These are phyloP conservation scores for Fusarium sp. DNA, from an alignment of 2,329 filamentous ascomycete species.

Conservation along the genomic window DNA sequence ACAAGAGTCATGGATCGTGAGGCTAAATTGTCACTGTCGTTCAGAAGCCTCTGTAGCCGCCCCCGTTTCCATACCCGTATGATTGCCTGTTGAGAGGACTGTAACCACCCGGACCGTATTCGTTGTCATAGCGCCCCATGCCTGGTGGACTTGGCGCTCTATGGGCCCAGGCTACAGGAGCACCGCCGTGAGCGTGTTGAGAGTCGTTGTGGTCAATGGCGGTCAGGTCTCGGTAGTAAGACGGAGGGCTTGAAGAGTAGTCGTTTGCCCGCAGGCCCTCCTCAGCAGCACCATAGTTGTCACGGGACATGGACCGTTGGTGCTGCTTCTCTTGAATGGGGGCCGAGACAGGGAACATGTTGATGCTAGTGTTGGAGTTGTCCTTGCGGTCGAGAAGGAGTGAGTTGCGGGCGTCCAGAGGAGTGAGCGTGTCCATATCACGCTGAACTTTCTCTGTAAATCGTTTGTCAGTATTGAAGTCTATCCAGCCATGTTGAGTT, in stretches of 20 bases:
- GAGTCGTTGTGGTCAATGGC: conserved; percentile 50
- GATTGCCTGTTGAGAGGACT: conserved; percentile 27
- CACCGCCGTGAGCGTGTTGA: conserved; percentile 53
- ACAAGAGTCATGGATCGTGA: conserved; percentile 28
- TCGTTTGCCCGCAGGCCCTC: conserved; percentile 38
- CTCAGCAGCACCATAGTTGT: conserved; percentile 46
- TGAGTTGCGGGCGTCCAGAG: conserved; percentile 87
- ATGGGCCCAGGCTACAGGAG: conserved; percentile 53
- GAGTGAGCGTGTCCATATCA: conserved; percentile 85
- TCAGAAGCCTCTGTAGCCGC: conserved; percentile 44
- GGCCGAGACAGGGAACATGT: conserved; percentile 58
- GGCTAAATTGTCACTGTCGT: conserved; percentile 10
- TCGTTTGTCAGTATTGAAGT: conserved; percentile 43
- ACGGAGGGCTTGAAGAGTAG: conserved; percentile 42
- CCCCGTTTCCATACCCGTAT: conserved; percentile 40
- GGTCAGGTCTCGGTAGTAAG: conserved; percentile 54
- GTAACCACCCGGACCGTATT: conserved; percentile 34
- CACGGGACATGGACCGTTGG: conserved; percentile 48
- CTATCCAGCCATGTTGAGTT: background rate
- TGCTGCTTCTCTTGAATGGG: conserved; percentile 52
- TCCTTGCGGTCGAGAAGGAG: conserved; percentile 75
- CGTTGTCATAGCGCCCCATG: conserved; percentile 32
- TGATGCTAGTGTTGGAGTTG: conserved; percentile 51
- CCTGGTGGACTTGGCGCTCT: conserved; percentile 29
- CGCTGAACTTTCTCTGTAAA: conserved; percentile 77